Percentiles rank a stretch among this genome's conserved stretches.
Evolutionary conservation across 768 basidiomycete species (phyloP).

Genomic region (Amanita pallidorosea): DNA sequence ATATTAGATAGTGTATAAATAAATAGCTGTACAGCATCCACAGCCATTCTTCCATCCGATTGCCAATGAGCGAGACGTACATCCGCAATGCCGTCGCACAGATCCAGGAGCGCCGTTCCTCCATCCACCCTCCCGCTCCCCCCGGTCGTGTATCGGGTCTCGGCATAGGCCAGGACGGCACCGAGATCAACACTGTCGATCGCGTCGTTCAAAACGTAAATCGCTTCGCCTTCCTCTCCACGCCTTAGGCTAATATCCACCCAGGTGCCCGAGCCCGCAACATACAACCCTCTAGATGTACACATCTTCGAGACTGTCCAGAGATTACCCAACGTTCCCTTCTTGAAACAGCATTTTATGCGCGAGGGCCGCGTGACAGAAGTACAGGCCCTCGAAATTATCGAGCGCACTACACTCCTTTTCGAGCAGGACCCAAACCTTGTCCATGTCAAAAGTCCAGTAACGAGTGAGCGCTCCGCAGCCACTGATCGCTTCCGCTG

Average conservation of each 20-base stretch:
- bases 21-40: neutral
- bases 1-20: neutral
- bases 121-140: neutral
- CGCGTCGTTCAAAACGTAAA: conserved; percentile 1
- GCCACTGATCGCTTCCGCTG: neutral
- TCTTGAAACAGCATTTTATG: conserved; percentile 85
- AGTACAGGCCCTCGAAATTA: conserved; percentile 75
- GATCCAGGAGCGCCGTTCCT: conserved; percentile 3
- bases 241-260: neutral
- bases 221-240: neutral
- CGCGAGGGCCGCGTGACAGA: conserved; percentile 78
- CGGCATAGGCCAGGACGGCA: neutral
- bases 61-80: conserved; percentile 4
- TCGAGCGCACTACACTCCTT: conserved; percentile 55
- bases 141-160: neutral
- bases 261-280: conserved; percentile 64
- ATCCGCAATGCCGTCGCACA: conserved; percentile 6
- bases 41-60: neutral
- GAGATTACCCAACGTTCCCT: conserved; percentile 61
- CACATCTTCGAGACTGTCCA: conserved; percentile 59
- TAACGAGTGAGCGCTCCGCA: conserved; percentile 58
- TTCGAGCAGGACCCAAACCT: conserved; percentile 75
- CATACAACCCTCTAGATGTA: conserved; percentile 55
- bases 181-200: neutral
- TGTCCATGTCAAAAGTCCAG: conserved; percentile 77